Conservation (phyloP, 2,329 filamentous ascomycete species). For the Rutstroemia sp. region DNA sequence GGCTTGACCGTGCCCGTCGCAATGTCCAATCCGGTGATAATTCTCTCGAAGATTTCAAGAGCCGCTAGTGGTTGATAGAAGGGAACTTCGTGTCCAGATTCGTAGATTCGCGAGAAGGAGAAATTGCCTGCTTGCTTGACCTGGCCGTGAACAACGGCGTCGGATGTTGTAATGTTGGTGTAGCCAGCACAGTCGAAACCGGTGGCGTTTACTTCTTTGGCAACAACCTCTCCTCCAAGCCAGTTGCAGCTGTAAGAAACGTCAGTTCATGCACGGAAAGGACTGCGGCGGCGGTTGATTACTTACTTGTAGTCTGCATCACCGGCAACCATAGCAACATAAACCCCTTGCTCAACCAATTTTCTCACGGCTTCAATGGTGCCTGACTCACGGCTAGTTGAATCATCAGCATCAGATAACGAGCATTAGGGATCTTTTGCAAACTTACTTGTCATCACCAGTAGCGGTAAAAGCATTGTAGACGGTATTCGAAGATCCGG, state of each 20-base stretch:
- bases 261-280: conserved; percentile 40
- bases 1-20: conserved; percentile 43
- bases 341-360: conserved; percentile 56
- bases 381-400: conserved; percentile 36
- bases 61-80: conserved; percentile 46
- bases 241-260: conserved; percentile 54
- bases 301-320: conserved; percentile 39
- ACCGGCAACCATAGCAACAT: conserved; percentile 58
- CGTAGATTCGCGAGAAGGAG: conserved; percentile 57
- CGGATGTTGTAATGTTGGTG: conserved; percentile 59
- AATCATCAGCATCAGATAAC: not conserved
- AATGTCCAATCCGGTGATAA: conserved; percentile 41
- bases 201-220: conserved; percentile 45
- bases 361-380: conserved; percentile 42
- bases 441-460: conserved; percentile 35
- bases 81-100: conserved; percentile 53
- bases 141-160: conserved; percentile 55
- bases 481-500: conserved; percentile 37
- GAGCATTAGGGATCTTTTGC: not conserved
- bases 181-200: conserved; percentile 58
- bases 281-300: conserved; percentile 36
- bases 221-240: conserved; percentile 64
- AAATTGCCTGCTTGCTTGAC: conserved; percentile 70
- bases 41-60: conserved; percentile 44
- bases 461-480: conserved; percentile 37